Percentiles rank a stretch among this genome's conserved stretches.
phyloP scores from a whole-genome alignment of 192 early-diverging fungal species.

The Backusella mclennaniae region DNA sequence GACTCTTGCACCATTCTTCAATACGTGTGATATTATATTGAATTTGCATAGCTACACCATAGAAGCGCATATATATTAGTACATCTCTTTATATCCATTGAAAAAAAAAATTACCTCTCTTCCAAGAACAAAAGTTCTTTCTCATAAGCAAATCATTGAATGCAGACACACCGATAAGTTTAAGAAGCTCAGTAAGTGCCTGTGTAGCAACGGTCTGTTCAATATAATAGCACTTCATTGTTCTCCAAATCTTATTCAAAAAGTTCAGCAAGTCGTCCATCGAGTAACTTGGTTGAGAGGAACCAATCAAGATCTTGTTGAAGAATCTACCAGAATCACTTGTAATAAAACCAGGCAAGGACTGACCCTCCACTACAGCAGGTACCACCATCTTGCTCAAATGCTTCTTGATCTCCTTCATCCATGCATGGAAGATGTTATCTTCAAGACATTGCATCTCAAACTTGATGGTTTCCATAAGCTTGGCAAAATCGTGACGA shows the following conservation, averaged over 20 bases:
- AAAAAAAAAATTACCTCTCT: slow-evolving; percentile 63
- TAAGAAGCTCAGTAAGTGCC: slow-evolving; percentile 92
- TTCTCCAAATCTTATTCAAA: slow-evolving; percentile 91
- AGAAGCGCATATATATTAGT: not conserved
- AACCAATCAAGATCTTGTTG: slow-evolving; percentile 81
- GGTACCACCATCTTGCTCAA: slow-evolving; percentile 94
- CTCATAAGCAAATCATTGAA: slow-evolving; percentile 99
- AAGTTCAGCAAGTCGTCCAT: slow-evolving; percentile 96
- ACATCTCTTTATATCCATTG: not conserved
- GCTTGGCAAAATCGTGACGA: slow-evolving; percentile 72
- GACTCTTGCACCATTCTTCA: slow-evolving; percentile 99
- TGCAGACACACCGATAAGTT: slow-evolving; percentile 91
- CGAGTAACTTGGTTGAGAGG: slow-evolving; percentile 74
- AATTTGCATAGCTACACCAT: slow-evolving; percentile 82
- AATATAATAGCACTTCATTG: slow-evolving; percentile 97
- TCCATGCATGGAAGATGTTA: slow-evolving; percentile 98
- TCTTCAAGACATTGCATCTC: slow-evolving; percentile 90
- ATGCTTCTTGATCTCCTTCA: slow-evolving; percentile 95
- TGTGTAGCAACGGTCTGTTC: slow-evolving; percentile 89
- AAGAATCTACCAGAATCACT: slow-evolving; percentile 90
- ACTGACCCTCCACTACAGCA: slow-evolving; percentile 95
- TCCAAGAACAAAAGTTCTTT: slow-evolving; percentile 99
- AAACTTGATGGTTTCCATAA: slow-evolving; percentile 83
- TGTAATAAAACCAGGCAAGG: slow-evolving; percentile 89
- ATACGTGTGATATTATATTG: slow-evolving; percentile 98